phyloP scores from a whole-genome alignment of 139 green algal species.

The Micractinium conductrix region DNA sequence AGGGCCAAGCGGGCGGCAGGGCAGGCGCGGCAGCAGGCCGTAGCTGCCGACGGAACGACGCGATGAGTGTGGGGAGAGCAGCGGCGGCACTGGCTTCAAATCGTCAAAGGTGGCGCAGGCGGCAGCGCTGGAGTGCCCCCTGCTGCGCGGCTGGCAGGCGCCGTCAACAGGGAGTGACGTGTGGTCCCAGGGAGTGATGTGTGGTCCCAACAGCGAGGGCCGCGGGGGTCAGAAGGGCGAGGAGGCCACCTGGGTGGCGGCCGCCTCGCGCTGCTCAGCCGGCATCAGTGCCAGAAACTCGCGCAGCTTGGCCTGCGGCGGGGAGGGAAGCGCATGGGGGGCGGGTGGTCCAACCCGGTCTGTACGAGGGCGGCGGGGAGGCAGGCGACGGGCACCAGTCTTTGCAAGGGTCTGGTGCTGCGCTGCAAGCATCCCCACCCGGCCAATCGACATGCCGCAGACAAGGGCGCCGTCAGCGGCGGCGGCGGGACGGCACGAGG shows the following conservation, averaged over 20 bases:
- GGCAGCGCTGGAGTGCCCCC: too few relatives aligned
- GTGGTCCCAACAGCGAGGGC: not conserved
- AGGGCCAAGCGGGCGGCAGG: not conserved
- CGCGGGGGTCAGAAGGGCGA: not conserved
- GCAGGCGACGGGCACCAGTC: not conserved
- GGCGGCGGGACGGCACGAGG: not conserved
- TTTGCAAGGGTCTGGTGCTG: not conserved
- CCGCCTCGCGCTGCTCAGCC: slow-evolving; percentile 52
- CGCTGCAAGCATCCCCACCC: too few relatives aligned
- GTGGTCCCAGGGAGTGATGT: too few relatives aligned
- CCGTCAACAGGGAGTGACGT: not conserved
- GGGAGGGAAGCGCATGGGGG: not conserved
- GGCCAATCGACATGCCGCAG: too few relatives aligned
- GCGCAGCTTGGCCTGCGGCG: slow-evolving; percentile 44
- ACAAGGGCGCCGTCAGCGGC: too few relatives aligned
- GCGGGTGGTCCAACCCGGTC: too few relatives aligned
- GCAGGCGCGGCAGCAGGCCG: not conserved
- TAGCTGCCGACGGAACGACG: too few relatives aligned
- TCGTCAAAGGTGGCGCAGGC: too few relatives aligned
- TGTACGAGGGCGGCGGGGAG: too few relatives aligned
- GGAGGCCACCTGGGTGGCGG: slow-evolving; percentile 31
- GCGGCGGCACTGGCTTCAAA: not conserved
- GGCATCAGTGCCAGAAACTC: slow-evolving; percentile 60
- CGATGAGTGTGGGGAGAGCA: not conserved
- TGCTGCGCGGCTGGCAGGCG: too few relatives aligned